Base-by-base conservation (phyloP, 331 rosid species). In the Arachis monticola region DNA sequence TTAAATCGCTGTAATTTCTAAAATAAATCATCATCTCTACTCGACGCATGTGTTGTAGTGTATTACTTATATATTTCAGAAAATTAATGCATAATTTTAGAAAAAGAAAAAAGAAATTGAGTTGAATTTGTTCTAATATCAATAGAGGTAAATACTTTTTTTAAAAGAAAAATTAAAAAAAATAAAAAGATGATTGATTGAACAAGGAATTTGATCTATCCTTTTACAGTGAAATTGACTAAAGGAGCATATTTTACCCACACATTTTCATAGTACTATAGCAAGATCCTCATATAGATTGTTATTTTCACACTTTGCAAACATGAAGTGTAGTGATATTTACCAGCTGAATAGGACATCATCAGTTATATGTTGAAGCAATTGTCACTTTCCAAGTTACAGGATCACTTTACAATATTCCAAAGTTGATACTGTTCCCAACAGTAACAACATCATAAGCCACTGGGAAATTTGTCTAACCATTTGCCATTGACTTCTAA, bases 311-410 rank as follows among this genome's bases (percentile, higher is more conserved):
- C 73, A 62, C 7, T 63, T 67, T 70, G 68, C 47, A 45, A 62
- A 55, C 46, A 53, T 74, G 76, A 69, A 30, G 22, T 68, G 80
- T 69, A 63, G 80, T 69, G 56, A 17, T 22, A 22, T 22, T 74
- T 74, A 55, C 61, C 56, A 32, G 45, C 64, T 51, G 27, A 22
- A 69, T 74, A 44, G 67, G 67, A 74, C 72, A 65, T 59, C 72
- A 65, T 60, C 31, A 38, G 52, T 13, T 73, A 35, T 35, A 35
- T 10, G 53, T 53, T 55, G 57, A 69, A 68, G 80, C 80, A 52
- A 11, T 45, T 1, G 80, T 80, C 84, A 75, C 69, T 80, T 60
- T 80, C 80, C 22, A n/a, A 38, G 41, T 69, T 68, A 47, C 40
- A 35, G 5, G 40, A 35, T 35, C 40, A 35, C 40, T 2, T 35